Conservation (phyloP, 2,329 filamentous ascomycete genomes). For the Colletotrichum sp. region DNA sequence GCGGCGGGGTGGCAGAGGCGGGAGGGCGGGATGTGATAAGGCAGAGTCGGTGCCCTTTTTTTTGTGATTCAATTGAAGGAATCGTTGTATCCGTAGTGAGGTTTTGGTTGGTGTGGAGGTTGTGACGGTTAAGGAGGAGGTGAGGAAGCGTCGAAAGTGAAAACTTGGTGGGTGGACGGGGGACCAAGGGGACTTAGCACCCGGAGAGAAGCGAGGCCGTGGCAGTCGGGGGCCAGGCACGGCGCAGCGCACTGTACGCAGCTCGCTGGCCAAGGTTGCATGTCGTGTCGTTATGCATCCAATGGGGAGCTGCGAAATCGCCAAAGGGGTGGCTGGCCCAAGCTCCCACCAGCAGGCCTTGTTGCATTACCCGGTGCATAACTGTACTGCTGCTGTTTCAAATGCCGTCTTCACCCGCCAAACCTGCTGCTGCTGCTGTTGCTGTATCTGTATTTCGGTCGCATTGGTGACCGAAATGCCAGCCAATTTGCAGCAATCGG, state of each 20-base stretch:
- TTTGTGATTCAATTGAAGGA: slow-evolving; percentile 19
- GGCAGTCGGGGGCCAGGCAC: neutral
- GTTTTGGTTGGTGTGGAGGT: slow-evolving; percentile 16
- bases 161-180: slow-evolving; percentile 4
- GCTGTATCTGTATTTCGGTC: neutral
- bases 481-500: neutral
- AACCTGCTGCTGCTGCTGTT: neutral
- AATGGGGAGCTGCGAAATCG: neutral
- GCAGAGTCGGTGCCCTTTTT: neutral
- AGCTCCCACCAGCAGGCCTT: neutral
- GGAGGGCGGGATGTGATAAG: neutral
- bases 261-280: neutral
- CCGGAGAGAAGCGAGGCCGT: neutral
- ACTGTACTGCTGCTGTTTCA: neutral
- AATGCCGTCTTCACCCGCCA: neutral
- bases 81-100: slow-evolving; percentile 24
- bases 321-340: neutral
- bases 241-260: neutral
- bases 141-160: neutral
- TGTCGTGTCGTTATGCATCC: slow-evolving; percentile 5
- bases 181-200: neutral
- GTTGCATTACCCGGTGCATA: neutral
- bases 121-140: slow-evolving; percentile 22
- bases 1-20: neutral
- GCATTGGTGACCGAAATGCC: neutral